Base-by-base conservation (phyloP, 2,329 filamentous ascomycete species). In the Verticillium dahliae region DNA sequence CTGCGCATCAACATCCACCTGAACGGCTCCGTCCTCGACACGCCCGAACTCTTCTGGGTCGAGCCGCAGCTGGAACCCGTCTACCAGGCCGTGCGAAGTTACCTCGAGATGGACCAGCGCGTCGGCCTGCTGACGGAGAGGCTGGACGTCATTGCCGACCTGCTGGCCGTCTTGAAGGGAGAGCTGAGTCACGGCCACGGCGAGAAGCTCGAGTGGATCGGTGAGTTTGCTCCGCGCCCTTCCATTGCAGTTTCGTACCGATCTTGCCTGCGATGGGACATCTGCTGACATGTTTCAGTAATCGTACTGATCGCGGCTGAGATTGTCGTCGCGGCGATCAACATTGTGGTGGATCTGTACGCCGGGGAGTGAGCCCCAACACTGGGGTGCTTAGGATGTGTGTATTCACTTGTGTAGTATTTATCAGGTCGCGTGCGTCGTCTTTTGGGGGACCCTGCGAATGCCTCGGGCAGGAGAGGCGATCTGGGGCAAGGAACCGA, bases 71-170 rank as follows among this genome's bases (percentile, higher is more conserved):
- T 99, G 6, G 95, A 99, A 71, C 95, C 95, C 5, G 90, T 99
- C 34, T 99, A 99, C 73, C 90, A 96, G 74, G 95, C 95, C 60
- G 95, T 98, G 54, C 84, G 95, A 62, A 95, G 90, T 72, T 99
- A 99, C 74, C 81, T 99, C 22, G 95, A 99, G 79, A 98, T 99
- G 90, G 95, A 98, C 75, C 95, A 98, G 80, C 83, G 95, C 61
- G 94, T 98, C 13, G 87, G 88, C 31, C 80, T 99, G 45, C 78
- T 99, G 71, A 98, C 92, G 11, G 94, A 98, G 74, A 82, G 95
- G 61, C 77, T 99, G 67, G 90, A 93, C 66, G 95, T 99, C 60
- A 97, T 98, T 79, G 92, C 91, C 27, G 95, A 98, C 78, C 75
- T 98, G 72, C 77, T 99, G 64, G 91, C 93, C 3, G 94, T 98